phyloP scores from a whole-genome alignment of 345 rosid species.

The Linum usitatissimum region DNA sequence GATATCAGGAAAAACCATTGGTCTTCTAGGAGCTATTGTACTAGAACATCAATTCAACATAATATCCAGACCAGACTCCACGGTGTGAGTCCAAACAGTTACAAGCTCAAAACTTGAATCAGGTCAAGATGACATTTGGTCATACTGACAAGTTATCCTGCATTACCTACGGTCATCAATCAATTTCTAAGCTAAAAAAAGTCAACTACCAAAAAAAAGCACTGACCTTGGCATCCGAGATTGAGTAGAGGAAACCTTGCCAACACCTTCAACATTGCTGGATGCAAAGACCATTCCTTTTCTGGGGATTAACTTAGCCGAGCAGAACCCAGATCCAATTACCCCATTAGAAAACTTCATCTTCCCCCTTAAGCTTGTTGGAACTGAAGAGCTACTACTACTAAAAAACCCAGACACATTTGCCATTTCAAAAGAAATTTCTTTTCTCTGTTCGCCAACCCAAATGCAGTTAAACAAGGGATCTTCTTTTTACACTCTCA shows the following conservation, averaged over 20 bases:
- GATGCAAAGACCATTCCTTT: constrained; percentile 51
- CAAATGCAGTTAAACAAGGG: no score
- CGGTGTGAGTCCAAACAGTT: no score
- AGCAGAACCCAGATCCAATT: constrained; percentile 59
- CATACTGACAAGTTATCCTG: no score
- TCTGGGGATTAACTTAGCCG: constrained; percentile 20
- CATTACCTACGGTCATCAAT: no score
- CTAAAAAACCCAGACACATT: constrained; percentile 61
- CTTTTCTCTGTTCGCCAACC: no score
- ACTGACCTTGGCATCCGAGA: constrained; percentile 49
- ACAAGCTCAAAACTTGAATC: no score
- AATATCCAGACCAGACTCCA: no score
- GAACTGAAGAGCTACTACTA: constrained; percentile 34
- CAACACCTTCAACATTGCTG: constrained; percentile 35
- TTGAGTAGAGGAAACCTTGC: constrained; percentile 34
- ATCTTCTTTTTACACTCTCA: not conserved
- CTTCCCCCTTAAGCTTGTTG: constrained; percentile 30
- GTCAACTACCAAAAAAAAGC: not conserved
- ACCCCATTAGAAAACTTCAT: constrained; percentile 33
- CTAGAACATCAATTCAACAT: no score
- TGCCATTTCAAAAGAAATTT: constrained; percentile 42
- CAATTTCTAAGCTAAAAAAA: not conserved
- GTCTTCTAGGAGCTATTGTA: no score
- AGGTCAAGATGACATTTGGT: no score
- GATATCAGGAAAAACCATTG: no score